phyloP scores from a whole-genome alignment of 1,284 basidiomycete genomes.

The Cutaneotrichosporon sp. region DNA sequence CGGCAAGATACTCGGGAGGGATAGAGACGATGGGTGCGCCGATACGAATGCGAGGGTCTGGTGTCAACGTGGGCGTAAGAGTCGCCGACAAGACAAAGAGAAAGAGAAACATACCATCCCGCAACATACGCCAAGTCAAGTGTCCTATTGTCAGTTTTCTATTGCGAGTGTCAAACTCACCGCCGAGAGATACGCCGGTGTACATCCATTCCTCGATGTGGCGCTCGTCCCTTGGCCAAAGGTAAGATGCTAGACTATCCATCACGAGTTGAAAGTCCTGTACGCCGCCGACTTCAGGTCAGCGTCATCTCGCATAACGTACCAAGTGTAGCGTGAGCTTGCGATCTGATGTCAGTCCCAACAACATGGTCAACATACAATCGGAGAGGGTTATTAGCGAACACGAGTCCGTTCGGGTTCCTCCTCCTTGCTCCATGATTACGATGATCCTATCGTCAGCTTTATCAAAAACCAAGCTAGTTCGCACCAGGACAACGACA shows the following conservation, averaged over 20 bases:
- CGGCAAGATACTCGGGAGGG: slow-evolving; percentile 11
- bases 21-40: slow-evolving; percentile 16
- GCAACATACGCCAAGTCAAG: slow-evolving; percentile 20
- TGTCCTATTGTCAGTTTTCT: slow-evolving; percentile 5
- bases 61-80: neutral
- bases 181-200: slow-evolving; percentile 58
- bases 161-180: slow-evolving; percentile 17
- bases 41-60: slow-evolving; percentile 56
- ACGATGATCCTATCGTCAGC: slow-evolving; percentile 64
- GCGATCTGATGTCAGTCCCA: slow-evolving; percentile 1
- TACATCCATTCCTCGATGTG: slow-evolving; percentile 65
- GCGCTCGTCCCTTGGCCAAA: slow-evolving; percentile 72
- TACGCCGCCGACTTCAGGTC: slow-evolving; percentile 12
- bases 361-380: slow-evolving; percentile 14
- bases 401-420: slow-evolving; percentile 61
- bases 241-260: slow-evolving; percentile 71
- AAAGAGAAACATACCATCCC: slow-evolving; percentile 7
- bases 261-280: slow-evolving; percentile 76
- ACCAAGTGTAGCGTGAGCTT: slow-evolving; percentile 8
- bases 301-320: neutral
- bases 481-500: slow-evolving; percentile 47
- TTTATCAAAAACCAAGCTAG: slow-evolving; percentile 18
- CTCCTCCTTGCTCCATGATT: slow-evolving; percentile 69
- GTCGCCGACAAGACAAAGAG: neutral
- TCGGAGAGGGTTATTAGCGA: slow-evolving; percentile 66